Evolutionary conservation across 768 basidiomycete genomes (phyloP), one percentile per base, ranked within the genome.

Genomic region (Sporobolomyces pararoseus): DNA sequence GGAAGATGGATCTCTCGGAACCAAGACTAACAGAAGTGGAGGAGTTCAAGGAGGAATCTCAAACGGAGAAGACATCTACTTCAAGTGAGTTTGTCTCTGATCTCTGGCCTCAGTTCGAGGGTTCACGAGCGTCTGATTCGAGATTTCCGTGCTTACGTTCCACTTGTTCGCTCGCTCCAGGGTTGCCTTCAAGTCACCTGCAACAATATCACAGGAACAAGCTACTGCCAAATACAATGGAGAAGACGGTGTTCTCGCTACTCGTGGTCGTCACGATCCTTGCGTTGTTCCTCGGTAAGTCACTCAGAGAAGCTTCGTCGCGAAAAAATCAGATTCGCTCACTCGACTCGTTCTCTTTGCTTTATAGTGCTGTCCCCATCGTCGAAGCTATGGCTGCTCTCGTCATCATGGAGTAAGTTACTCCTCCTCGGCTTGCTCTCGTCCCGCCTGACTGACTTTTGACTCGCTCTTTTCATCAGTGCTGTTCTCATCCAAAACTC

Each of bases 1-100:
- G 72, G 75, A 83, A 66, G 84, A 88, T 70, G 92, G 91, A 25
- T 82, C 82, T 58, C 83, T 99, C 35, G 87, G 90, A 34, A 99
- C 96, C 14, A 77, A 80, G 66, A 90, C 92, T 52, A 99, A 99
- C 82, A 90, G 91, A 91, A 93, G 90, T 77, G 96, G 96, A 53
- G 96, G 96, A 59, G 84, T 97, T 64, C 96, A 99, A 81, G 96
- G 96, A 47, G 96, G 96, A 32, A 98, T 99, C 79, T 89, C 91
- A 52, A 99, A 99, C 78, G 91, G 91, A 44, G 93, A 99, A 82
- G 87, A 91, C 77, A 88, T 99, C 76, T 99, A 97, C 84, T 99
- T 99, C 84, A 85, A 92, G 92, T 89, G 76, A 73, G 85, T 77
- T 31, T 12, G 58, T 14, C 46, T n/a, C n/a, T n/a, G 13, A 21